phyloP scores from a whole-genome alignment of 179 eudicot species.

The Silene coronaria region DNA sequence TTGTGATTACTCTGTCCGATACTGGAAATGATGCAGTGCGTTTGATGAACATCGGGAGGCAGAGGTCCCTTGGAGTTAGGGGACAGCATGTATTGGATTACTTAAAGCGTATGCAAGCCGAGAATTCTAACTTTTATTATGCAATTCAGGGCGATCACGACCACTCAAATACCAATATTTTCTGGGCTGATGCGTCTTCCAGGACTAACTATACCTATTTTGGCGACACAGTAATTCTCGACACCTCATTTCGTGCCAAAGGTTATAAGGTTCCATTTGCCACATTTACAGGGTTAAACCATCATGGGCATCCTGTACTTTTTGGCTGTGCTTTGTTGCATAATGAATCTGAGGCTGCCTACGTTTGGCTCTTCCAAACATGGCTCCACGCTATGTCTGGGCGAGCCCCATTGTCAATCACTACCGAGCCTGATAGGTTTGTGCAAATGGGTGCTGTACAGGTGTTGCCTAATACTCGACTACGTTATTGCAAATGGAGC shows the following conservation, averaged over 20 bases:
- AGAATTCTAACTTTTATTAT: conserved; percentile 44
- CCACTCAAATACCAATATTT: conserved; percentile 43
- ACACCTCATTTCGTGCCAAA: conserved; percentile 58
- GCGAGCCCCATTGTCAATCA: conserved; percentile 38
- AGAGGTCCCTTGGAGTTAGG: conserved; percentile 33
- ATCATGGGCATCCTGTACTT: conserved; percentile 64
- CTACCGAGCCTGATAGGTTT: conserved; percentile 53
- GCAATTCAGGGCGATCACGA: conserved; percentile 41
- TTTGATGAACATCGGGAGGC: conserved; percentile 34
- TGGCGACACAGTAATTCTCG: conserved; percentile 60
- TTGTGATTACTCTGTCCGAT: conserved; percentile 9
- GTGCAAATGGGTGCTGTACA: conserved; percentile 42
- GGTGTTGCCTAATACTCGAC: conserved; percentile 54
- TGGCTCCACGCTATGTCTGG: conserved; percentile 65
- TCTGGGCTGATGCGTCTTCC: conserved; percentile 59
- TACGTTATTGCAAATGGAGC: conserved; percentile 59
- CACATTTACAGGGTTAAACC: conserved; percentile 57
- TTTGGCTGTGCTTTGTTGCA: conserved; percentile 63
- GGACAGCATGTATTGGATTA: conserved; percentile 45
- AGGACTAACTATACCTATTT: conserved; percentile 48
- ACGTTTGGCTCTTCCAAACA: conserved; percentile 55
- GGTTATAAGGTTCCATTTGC: conserved; percentile 59
- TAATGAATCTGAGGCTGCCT: conserved; percentile 52
- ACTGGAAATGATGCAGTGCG: conserved; percentile 28
- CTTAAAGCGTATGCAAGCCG: conserved; percentile 43